These are phyloP conservation scores for Ceratobasidium sp. DNA, from an alignment of 1,284 basidiomycete species.

Conservation along the genomic window DNA sequence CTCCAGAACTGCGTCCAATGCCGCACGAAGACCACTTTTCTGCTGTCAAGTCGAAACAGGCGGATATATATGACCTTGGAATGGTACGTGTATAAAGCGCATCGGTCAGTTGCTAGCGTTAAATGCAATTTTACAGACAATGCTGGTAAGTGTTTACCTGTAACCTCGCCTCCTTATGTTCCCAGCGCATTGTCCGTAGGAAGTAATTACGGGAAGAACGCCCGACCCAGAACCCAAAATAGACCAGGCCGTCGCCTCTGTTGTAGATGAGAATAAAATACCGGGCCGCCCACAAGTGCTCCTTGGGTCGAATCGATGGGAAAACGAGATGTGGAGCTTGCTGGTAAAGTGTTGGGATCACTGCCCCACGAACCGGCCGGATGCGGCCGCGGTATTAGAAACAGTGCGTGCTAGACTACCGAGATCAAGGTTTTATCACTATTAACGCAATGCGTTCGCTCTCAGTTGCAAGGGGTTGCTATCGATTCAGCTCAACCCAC, in stretches of 20 bases:
- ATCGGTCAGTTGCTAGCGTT: neutral
- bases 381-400: too few relatives aligned
- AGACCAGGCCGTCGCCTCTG: neutral
- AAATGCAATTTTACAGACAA: neutral
- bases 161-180: neutral
- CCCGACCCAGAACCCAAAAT: conserved; percentile 1
- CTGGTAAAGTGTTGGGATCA: neutral
- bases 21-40: neutral
- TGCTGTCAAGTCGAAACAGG: neutral
- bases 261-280: neutral
- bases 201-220: conserved; percentile 2
- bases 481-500: too few relatives aligned
- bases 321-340: conserved; percentile 3
- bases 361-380: neutral
- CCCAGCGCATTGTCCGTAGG: neutral
- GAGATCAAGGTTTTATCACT: too few relatives aligned
- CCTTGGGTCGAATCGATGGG: neutral
- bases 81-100: neutral
- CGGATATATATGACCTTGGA: conserved; percentile 22
- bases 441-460: too few relatives aligned
- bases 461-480: too few relatives aligned
- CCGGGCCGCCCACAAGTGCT: conserved; percentile 2
- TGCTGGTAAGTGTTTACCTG: conserved; percentile 5
- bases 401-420: too few relatives aligned
- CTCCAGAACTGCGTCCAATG: conserved; percentile 11